Conservation (phyloP, 2,329 filamentous ascomycete genomes). For the Penicillium verrucosum region DNA sequence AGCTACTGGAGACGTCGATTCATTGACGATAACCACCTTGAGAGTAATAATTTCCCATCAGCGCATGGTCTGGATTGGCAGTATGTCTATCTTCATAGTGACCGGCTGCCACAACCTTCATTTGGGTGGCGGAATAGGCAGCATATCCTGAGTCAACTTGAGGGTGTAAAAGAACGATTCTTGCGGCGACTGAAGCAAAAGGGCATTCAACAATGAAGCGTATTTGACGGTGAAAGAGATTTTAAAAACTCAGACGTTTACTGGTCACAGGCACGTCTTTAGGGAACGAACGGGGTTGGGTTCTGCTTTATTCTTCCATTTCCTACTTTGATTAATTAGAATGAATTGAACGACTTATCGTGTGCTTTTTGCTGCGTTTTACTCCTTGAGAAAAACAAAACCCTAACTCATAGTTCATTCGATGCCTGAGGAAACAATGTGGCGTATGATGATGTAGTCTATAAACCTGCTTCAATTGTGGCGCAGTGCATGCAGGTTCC, state of each 20-base stretch:
- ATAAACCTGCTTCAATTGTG: neutral
- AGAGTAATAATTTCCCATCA: neutral
- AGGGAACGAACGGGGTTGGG: neutral
- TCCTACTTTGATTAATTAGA: neutral
- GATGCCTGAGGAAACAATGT: neutral
- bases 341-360: neutral
- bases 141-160: neutral
- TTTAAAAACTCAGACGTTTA: neutral
- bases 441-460: neutral
- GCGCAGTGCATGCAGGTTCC: constrained; percentile 5
- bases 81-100: neutral
- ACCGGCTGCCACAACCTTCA: neutral
- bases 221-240: neutral
- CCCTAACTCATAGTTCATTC: no score
- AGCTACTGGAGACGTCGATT: neutral
- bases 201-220: neutral
- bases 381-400: neutral
- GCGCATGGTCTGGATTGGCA: neutral
- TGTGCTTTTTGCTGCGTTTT: neutral
- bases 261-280: neutral
- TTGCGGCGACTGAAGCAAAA: neutral
- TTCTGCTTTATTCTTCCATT: neutral
- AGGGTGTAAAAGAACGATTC: neutral
- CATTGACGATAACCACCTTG: neutral
- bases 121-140: neutral